phyloP scores from a whole-genome alignment of 768 basidiomycete genomes.

The Tylopilus rubrobrunneus region DNA sequence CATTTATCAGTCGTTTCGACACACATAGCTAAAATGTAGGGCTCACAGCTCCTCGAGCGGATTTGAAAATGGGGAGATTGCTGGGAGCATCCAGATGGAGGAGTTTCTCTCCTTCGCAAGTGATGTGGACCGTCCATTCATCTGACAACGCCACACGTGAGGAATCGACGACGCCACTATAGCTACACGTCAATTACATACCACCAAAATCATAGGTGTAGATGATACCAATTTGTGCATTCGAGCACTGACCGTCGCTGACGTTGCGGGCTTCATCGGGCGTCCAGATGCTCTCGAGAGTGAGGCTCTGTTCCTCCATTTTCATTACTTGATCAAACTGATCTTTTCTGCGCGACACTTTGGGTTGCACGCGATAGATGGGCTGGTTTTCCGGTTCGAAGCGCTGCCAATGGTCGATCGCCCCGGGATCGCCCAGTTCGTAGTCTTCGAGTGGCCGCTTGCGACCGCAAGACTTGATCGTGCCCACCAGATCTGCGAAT shows the following conservation, averaged over 20 bases:
- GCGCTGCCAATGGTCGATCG: slow-evolving; percentile 12
- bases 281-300: slow-evolving; percentile 26
- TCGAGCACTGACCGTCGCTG: slow-evolving; percentile 24
- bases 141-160: slow-evolving; percentile 8
- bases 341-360: slow-evolving; percentile 7
- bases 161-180: not conserved
- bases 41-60: slow-evolving; percentile 22
- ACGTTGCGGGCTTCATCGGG: slow-evolving; percentile 16
- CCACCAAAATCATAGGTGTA: slow-evolving; percentile 25
- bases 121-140: slow-evolving; percentile 28
- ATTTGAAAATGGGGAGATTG: slow-evolving; percentile 18
- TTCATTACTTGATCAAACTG: slow-evolving; percentile 7
- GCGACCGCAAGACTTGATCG: slow-evolving; percentile 23
- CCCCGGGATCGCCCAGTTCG: slow-evolving; percentile 7
- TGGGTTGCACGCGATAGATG: slow-evolving; percentile 16
- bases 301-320: slow-evolving; percentile 20
- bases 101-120: slow-evolving; percentile 15
- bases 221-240: slow-evolving; percentile 19
- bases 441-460: slow-evolving; percentile 15
- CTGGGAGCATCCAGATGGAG: slow-evolving; percentile 12
- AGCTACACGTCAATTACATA: not conserved
- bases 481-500: slow-evolving; percentile 5
- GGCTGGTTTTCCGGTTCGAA: slow-evolving; percentile 14
- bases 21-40: not conserved
- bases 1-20: not conserved